Base-by-base conservation (phyloP, 345 rosid species). In the Citropsis articulata region DNA sequence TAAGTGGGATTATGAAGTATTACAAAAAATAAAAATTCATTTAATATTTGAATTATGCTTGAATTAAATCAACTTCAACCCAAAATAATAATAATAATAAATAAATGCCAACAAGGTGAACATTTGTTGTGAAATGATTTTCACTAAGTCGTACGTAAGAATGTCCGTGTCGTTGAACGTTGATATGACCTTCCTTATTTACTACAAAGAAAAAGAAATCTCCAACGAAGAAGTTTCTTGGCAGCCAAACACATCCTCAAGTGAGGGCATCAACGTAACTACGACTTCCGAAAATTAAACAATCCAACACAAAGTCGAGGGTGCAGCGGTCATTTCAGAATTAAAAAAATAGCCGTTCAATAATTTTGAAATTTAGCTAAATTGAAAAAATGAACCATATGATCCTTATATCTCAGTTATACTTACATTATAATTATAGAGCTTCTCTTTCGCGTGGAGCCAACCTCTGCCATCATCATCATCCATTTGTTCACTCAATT, bases 401-500 rank as follows among this genome's bases (percentile, higher is more conserved):
- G 16, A 64, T 66, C 22, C 63, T 45, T 31, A 21, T 48, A 21
- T 42, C 61, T 25, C 22, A 22, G 21, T 72, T 2, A n/a, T n/a
- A n/a, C n/a, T n/a, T n/a, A 24, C 13, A 22, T 8, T 33, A 76
- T 53, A 66, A 8, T 33, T 59, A 25, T 2, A 38, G 9, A 35
- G 19, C 24, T 40, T 9, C 40, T 35, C 24, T 10, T 25, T 48
- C 5, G 28, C 50, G 63, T 75, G 50, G 62, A 65, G 71, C 81
- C 86, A 77, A 56, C 79, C 72, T 73, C 75, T 66, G 45, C 79
- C 60, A 9, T 60, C 82, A 83, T 76, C 82, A 79, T 22, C 73
- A 75, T 68, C 77, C 75, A 60, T 13, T 83, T 31, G 24, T 18
- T 5, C 71, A 10, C 81, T 70, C 78, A 83, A 76, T 79, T 78